Base-by-base conservation (phyloP, 2,329 filamentous ascomycete species). In the Monilinia fructicola region DNA sequence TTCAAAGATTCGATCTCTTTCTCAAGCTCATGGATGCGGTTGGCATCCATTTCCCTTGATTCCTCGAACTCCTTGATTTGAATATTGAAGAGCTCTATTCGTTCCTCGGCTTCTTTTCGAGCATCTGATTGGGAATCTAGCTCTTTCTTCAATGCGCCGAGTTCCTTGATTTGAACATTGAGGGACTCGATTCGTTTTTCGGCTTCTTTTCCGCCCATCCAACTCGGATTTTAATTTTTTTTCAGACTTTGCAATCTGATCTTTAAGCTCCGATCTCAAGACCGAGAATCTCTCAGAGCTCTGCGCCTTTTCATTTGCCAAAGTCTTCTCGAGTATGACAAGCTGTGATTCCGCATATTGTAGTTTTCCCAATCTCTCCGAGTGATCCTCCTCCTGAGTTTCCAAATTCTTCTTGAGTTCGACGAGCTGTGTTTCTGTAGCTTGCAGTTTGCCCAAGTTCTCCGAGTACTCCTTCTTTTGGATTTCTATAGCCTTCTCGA, bases 21-120 rank as follows among this genome's bases (percentile, higher is more conserved):
- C 4, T 65, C 64, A 11, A 76, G 69, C 42, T 74, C 72, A 52
- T 72, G 31, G 40, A 76, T 72, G 12, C 68, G 64, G 54, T 74
- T 73, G 3, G 54, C 46, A 64, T 73, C 69, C 9, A 23, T 52
- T 4, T 64, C 67, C 54, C 67, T 73, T 31, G 70, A 66, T 18
- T 66, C 55, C 56, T 71, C 68, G 26, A 74, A 53, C 28, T 70
- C 67, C 60, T 73, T 71, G 38, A 75, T 71, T 65, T 73, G 69
- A 18, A 48, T 16, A 56, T 72, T 68, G 2, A 75, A 56, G 12
- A 67, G 66, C 56, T 70, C 48, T 28, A 69, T 67, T 12, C 65
- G 46, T 4, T 59, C 66, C 48, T 75, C 72, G 11, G 69, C 68
- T 65, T 72, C 68, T 66, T 68, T 67, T 4, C 67, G 65, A 35